phyloP scores from a whole-genome alignment of 2,329 filamentous ascomycete genomes.

The Calycina marina region DNA sequence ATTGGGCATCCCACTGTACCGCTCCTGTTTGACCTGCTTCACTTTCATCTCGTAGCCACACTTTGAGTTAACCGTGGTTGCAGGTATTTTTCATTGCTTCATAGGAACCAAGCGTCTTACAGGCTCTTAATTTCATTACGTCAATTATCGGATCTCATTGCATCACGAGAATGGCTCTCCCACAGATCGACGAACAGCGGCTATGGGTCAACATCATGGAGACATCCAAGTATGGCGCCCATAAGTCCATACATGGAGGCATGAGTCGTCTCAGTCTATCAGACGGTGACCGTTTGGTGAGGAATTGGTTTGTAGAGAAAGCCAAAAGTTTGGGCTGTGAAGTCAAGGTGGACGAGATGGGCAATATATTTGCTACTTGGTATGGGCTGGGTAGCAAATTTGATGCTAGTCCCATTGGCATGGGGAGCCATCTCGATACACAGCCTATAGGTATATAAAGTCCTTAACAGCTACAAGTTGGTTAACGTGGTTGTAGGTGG shows the following conservation, averaged over 20 bases:
- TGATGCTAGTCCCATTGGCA: conserved; percentile 48
- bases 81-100: too few species aligned
- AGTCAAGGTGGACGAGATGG: conserved; percentile 56
- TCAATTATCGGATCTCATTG: too few species aligned
- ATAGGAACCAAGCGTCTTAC: too few species aligned
- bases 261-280: conserved; percentile 60
- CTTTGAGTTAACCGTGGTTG: too few species aligned
- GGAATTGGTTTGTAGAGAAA: conserved; percentile 58
- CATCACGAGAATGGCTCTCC: too few species aligned
- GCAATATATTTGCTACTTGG: conserved; percentile 61
- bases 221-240: neutral
- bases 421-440: conserved; percentile 52
- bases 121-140: too few species aligned
- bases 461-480: neutral
- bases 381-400: conserved; percentile 36
- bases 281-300: conserved; percentile 51
- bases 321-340: conserved; percentile 47
- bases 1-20: too few species aligned
- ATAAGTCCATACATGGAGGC: conserved; percentile 26
- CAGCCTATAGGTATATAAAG: conserved; percentile 30
- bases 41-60: too few species aligned
- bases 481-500: conserved; percentile 26
- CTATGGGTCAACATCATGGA: neutral
- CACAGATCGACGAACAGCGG: neutral
- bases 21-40: too few species aligned